phyloP scores from a whole-genome alignment of 768 basidiomycete species.

The Leccinum truebloodii region DNA sequence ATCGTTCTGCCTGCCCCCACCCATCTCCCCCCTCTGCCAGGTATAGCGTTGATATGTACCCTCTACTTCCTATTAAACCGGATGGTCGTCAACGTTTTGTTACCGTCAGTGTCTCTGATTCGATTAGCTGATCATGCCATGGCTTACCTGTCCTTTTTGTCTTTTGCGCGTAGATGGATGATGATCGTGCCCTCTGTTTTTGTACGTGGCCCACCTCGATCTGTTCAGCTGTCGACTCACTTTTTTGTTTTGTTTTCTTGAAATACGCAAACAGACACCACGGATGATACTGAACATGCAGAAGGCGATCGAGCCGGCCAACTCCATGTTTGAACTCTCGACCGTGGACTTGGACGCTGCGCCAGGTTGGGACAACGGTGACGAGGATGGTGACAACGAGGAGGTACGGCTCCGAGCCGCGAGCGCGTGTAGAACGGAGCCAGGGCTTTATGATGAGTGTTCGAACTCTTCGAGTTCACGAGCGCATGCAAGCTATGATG shows the following conservation, averaged over 20 bases:
- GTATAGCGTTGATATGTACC: neutral
- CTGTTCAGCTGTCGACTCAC: neutral
- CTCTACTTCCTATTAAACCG: constrained; percentile 7
- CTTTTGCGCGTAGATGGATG: constrained; percentile 15
- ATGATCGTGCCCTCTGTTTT: neutral
- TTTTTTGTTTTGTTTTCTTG: neutral
- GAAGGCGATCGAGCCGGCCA: constrained; percentile 6
- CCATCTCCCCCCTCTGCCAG: constrained; percentile 3
- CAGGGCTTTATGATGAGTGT: too few relatives aligned
- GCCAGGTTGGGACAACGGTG: neutral
- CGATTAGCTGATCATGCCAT: neutral
- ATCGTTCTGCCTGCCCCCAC: neutral
- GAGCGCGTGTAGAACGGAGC: too few relatives aligned
- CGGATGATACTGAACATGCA: constrained; percentile 24
- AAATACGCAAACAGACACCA: constrained; percentile 16
- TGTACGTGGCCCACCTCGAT: constrained; percentile 9
- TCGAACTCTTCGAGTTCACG: too few relatives aligned
- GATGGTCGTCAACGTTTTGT: constrained; percentile 14
- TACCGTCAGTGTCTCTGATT: constrained; percentile 13
- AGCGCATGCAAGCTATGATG: too few relatives aligned
- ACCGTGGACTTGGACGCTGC: neutral
- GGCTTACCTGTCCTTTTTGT: neutral
- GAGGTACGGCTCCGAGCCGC: too few relatives aligned
- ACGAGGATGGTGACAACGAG: too few relatives aligned
- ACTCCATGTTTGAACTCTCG: neutral